These are phyloP conservation scores for Massarina eburnea DNA, from an alignment of 2,329 filamentous ascomycete genomes.

Conservation along the genomic window DNA sequence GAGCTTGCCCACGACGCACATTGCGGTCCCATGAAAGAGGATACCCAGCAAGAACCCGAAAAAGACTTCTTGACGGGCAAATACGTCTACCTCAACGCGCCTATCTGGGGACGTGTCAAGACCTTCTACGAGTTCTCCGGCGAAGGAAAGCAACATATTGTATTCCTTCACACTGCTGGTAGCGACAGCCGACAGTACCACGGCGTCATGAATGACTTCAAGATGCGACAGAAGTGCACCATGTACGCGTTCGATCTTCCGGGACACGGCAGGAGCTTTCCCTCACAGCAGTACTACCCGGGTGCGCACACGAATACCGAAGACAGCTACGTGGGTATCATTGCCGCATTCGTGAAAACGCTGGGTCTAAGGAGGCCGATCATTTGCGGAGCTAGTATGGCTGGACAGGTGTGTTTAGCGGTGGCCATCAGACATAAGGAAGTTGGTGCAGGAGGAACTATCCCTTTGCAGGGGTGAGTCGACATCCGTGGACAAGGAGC, in stretches of 20 bases:
- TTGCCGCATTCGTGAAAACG: constrained; percentile 48
- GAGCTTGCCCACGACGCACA: constrained; percentile 53
- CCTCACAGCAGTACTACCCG: constrained; percentile 44
- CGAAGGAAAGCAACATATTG: constrained; percentile 49
- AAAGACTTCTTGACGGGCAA: constrained; percentile 51
- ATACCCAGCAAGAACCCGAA: constrained; percentile 39
- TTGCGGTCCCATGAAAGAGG: constrained; percentile 47
- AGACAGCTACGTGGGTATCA: constrained; percentile 50
- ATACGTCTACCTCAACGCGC: constrained; percentile 51
- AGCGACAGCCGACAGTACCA: constrained; percentile 54
- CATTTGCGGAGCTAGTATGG: constrained; percentile 55
- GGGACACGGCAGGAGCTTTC: constrained; percentile 53
- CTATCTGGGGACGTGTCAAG: constrained; percentile 53
- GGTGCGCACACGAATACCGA: constrained; percentile 54
- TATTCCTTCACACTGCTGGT: constrained; percentile 51
- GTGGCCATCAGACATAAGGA: constrained; percentile 51
- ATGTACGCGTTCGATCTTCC: constrained; percentile 56
- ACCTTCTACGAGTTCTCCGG: constrained; percentile 54
- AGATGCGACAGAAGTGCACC: constrained; percentile 50
- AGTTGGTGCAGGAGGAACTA: constrained; percentile 50
- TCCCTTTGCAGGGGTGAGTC: constrained; percentile 49
- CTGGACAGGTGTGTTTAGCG: constrained; percentile 52
- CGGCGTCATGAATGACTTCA: constrained; percentile 53
- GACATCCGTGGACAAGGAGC: constrained; percentile 12
- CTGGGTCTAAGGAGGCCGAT: constrained; percentile 50